Conservation (phyloP, 129 eudicot species). For the Apium graveolens region DNA sequence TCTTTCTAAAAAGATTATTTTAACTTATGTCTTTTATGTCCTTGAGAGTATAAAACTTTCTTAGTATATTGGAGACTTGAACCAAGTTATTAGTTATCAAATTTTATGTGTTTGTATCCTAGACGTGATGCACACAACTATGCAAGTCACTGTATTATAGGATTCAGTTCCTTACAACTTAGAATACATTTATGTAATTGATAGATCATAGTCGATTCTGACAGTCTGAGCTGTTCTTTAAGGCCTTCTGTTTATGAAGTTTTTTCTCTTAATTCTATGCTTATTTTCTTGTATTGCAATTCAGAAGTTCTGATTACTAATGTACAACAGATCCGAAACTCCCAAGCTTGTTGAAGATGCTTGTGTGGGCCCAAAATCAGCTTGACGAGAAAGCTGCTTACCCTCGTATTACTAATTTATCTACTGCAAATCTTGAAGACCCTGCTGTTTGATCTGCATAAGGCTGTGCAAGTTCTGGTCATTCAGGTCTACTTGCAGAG, state of each 20-base stretch:
- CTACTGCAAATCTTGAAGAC: constrained; percentile 79
- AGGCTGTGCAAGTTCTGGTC: background rate
- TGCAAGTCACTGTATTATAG: background rate
- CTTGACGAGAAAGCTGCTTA: constrained; percentile 83
- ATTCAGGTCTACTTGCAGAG: background rate
- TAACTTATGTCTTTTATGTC: background rate
- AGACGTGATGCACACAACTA: background rate
- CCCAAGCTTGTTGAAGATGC: constrained; percentile 48
- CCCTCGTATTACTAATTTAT: constrained; percentile 68
- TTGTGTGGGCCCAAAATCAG: constrained; percentile 83
- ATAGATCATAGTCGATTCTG: background rate
- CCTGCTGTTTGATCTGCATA: constrained; percentile 40
- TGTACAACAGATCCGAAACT: constrained; percentile 67
- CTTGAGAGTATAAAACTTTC: background rate
- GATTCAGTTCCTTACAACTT: background rate
- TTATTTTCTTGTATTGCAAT: background rate
- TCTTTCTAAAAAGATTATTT: background rate
- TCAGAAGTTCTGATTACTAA: constrained; percentile 2
- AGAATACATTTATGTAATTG: background rate
- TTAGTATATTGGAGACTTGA: background rate
- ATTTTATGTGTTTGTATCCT: background rate
- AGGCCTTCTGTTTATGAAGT: background rate
- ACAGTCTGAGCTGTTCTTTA: background rate
- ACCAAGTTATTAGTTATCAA: background rate
- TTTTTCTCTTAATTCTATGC: background rate